Evolutionary conservation across 768 basidiomycete species (phyloP).

Genomic region (Flagelloscypha sp.): DNA sequence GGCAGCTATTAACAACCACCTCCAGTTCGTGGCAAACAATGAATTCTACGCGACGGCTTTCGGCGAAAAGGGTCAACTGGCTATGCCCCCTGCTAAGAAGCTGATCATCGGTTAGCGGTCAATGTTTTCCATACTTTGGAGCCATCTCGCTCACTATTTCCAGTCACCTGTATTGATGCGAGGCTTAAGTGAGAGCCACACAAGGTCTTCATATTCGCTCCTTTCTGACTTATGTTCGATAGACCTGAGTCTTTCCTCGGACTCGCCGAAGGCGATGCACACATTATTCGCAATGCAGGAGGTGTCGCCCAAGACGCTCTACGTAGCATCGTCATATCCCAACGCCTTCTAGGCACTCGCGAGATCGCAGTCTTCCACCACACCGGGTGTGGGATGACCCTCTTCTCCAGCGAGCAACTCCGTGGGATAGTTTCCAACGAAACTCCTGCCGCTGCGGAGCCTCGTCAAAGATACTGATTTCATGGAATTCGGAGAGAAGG

Average conservation of each 20-base stretch:
- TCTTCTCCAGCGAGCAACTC: conserved; percentile 45
- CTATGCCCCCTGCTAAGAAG: conserved; percentile 35
- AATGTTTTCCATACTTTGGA: neutral
- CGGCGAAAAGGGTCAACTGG: conserved; percentile 29
- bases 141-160: neutral
- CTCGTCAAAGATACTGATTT: conserved; percentile 44
- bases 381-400: conserved; percentile 67
- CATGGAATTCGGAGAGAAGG: conserved; percentile 36
- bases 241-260: conserved; percentile 38
- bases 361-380: conserved; percentile 67
- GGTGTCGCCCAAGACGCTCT: conserved; percentile 49
- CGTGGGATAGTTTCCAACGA: conserved; percentile 41
- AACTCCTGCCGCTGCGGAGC: conserved; percentile 22
- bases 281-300: conserved; percentile 47
- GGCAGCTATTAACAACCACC: too few species aligned
- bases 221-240: neutral
- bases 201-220: neutral
- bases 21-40: conserved; percentile 28
- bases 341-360: conserved; percentile 61
- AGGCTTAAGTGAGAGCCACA: conserved; percentile 35
- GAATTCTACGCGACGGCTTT: conserved; percentile 32
- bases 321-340: conserved; percentile 61
- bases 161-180: conserved; percentile 51
- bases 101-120: conserved; percentile 25
- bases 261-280: conserved; percentile 41